Evolutionary conservation across 805 yeast species (phyloP).

Genomic region (Candida takata): DNA sequence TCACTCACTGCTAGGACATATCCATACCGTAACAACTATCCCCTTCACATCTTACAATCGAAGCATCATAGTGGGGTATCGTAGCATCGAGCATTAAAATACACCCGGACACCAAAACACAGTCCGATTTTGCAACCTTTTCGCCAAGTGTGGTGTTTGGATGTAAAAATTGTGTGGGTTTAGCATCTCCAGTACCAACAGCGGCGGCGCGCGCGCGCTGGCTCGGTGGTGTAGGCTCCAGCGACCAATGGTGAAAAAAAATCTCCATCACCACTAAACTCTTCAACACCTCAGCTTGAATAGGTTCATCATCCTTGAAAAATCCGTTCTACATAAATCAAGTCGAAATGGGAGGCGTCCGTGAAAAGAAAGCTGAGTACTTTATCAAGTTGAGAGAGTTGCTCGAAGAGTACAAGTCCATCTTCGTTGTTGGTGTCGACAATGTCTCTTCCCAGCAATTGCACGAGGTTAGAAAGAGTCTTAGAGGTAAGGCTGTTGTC

Average conservation of each 20-base stretch:
- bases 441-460: slow-evolving; percentile 99
- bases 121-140: too few species aligned
- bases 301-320: slow-evolving; percentile 54
- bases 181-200: too few species aligned
- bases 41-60: too few species aligned
- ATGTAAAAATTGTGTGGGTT: too few species aligned
- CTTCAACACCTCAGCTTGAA: background rate
- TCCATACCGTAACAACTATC: too few species aligned
- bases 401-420: slow-evolving; percentile 94
- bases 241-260: slow-evolving; percentile 1
- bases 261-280: background rate
- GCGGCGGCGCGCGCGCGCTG: too few species aligned
- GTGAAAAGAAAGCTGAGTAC: slow-evolving; percentile 95
- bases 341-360: slow-evolving; percentile 99
- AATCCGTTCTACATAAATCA: slow-evolving; percentile 66
- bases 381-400: slow-evolving; percentile 91
- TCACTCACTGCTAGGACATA: too few species aligned
- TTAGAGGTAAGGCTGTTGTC: slow-evolving; percentile 92
- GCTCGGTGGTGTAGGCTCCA: too few species aligned
- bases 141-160: too few species aligned
- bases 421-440: slow-evolving; percentile 99
- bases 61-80: too few species aligned
- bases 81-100: too few species aligned
- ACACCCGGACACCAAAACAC: too few species aligned
- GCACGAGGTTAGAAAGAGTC: slow-evolving; percentile 98